Base-by-base conservation (phyloP, 768 basidiomycete genomes). In the Podaxis sp. region DNA sequence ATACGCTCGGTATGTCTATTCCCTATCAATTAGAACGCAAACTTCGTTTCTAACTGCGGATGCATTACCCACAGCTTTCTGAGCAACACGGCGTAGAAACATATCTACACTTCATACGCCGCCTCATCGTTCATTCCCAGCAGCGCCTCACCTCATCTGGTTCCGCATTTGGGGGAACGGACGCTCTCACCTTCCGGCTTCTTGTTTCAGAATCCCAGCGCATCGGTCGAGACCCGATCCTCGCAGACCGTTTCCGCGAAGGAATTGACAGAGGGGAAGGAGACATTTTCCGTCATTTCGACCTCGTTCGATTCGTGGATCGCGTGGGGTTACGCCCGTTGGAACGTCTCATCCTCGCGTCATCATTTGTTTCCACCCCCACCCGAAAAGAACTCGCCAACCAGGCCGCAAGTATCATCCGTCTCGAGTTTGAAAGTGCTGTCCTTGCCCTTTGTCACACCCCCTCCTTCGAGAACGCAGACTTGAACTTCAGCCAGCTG, bases 71-170 rank as follows among this genome's bases (percentile, higher is more conserved):
- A 51, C 75, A 98, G 96, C 86, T 98, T 69, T 92, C 93, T 64
- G 95, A 98, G 72, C 91, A 95, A 70, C 94, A 98, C 82, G 95
- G 95, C 61, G 83, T 94, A 68, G 95, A 97, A 76, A 97, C 95
- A 61, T 97, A 98, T 77, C 84, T 94, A 64, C 95, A 99, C 76
- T 97, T 97, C 79, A 92, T 99, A 66, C 92, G 95, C 63, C 90
- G 96, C 64, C 89, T 97, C 74, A 92, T 98, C 70, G 86, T 90
- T 56, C 91, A 93, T 66, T 92, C 93, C 23, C 88, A 91, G 74
- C 77, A 84, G 53, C 84, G 91, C 62, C 81, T 90, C 47, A 71
- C 83, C 23, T 79, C 86, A 23, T 74, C 82, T 35, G 77, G 85
- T 25, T 77, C 89, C 54, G 76, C 84, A 0, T 87, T 88, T 64